phyloP scores from a whole-genome alignment of 179 eudicot species.

The Pouteria campechiana region DNA sequence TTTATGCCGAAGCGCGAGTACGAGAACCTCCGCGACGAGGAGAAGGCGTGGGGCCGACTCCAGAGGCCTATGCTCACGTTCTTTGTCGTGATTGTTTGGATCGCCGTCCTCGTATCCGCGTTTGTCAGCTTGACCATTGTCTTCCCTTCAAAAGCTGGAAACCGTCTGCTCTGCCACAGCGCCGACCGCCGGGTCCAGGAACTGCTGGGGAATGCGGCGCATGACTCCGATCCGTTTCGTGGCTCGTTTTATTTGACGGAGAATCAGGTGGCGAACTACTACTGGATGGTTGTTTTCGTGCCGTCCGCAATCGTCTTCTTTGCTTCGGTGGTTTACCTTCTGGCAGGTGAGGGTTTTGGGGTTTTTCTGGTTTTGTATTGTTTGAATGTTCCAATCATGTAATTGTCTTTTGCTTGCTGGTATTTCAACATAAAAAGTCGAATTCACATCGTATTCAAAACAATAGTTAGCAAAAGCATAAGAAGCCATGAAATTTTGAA shows the following conservation, averaged over 20 bases:
- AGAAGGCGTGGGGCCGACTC: constrained; percentile 49
- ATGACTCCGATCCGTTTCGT: constrained; percentile 40
- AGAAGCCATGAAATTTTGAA: no score
- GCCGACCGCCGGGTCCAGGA: constrained; percentile 30
- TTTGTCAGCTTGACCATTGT: constrained; percentile 53
- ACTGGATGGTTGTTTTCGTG: constrained; percentile 62
- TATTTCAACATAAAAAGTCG: no score
- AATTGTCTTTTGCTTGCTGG: constrained; percentile 1
- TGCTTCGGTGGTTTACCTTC: constrained; percentile 37
- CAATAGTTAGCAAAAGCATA: no score
- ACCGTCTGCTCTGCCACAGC: constrained; percentile 72
- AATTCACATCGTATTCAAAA: no score
- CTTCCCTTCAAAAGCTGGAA: constrained; percentile 37
- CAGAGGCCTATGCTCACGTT: constrained; percentile 35
- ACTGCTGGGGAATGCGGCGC: constrained; percentile 13
- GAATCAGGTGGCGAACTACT: constrained; percentile 83
- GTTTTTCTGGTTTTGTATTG: no score
- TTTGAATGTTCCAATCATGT: not conserved
- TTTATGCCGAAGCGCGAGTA: constrained; percentile 96
- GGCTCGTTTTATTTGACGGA: constrained; percentile 80
- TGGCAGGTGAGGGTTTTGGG: constrained; percentile 80
- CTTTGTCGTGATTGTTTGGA: constrained; percentile 17
- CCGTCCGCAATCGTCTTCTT: constrained; percentile 44
- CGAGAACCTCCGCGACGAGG: constrained; percentile 67
- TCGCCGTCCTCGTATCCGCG: constrained; percentile 40